Evolutionary conservation across 106 monocot species (phyloP), one percentile per base, ranked within the genome.

Genomic region (Acanthochlamys bracteata): DNA sequence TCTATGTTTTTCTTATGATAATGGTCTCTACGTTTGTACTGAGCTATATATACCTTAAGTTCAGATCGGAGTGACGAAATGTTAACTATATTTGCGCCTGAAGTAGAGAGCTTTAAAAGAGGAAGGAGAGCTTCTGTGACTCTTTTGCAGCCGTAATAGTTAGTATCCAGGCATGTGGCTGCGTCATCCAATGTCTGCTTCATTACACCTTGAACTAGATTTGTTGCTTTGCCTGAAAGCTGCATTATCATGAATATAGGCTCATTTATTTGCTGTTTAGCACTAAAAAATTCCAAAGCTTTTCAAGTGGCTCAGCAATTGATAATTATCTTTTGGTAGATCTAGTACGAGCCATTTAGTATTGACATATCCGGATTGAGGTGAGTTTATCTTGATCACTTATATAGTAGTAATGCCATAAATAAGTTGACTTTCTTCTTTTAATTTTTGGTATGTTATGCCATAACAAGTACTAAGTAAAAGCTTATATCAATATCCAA

Each of bases 81-180:
- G n/a, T 82, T 92, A 21, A 92, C 87, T 21, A 87, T 77, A 45
- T 67, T 79, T 4, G 87, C 79, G 7, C 75, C 82, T 7, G 61
- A 73, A 1, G 70, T 63, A 0, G 89, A 90, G 39, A 63, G 75
- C 20, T 77, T 54, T 16, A 94, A 81, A 15, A 94, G 83, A 49
- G 94, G 90, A 20, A 90, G 66, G 14, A 94, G 75, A 4, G 81
- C 83, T 61, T 94, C 93, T 20, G 79, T 83, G 20, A 86, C 72
- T 65, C 83, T 64, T 58, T 82, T 83, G 75, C 66, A 58, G 25
- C 94, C 90, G 51, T 75, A 82, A 63, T 86, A 89, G 59, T 90
- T 90, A 8, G 79, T 86, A 41, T 80, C 71, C 2, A 90, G 43
- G 68, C 93, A 89, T 25, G 51, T 60, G 39, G 75, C 73, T 0